Conservation (phyloP, 1,284 basidiomycete species). For the Apiotrichum gracile region DNA sequence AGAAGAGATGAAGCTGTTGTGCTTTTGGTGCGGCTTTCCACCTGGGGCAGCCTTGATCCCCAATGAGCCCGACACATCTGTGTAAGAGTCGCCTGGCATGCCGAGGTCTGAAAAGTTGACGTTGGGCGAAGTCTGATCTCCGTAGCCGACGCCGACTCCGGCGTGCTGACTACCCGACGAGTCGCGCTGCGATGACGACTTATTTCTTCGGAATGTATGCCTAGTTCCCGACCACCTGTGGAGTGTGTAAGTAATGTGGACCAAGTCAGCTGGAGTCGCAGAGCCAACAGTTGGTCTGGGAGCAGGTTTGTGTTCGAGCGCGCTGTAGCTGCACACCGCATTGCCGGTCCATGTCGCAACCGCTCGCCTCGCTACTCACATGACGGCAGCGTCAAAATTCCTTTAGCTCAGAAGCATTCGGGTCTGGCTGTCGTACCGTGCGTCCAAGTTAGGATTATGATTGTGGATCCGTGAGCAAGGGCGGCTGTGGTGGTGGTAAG, state of each 20-base stretch:
- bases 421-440: no score
- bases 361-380: no score
- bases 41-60: not conserved
- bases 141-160: not conserved
- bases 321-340: no score
- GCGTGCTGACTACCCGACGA: not conserved
- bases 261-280: no score
- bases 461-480: no score
- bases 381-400: no score
- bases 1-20: slow-evolving; percentile 1
- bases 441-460: no score
- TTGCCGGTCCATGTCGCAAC: no score
- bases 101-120: not conserved
- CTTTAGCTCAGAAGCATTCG: no score
- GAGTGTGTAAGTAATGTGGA: not conserved
- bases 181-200: not conserved
- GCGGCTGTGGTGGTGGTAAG: no score
- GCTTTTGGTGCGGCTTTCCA: not conserved
- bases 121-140: not conserved
- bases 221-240: slow-evolving; percentile 2
- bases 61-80: not conserved
- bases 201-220: not conserved
- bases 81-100: not conserved
- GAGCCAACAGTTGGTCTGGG: no score
- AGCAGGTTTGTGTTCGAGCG: no score